Conservation (phyloP, 768 basidiomycete genomes). For the Basidioascus undulatus region DNA sequence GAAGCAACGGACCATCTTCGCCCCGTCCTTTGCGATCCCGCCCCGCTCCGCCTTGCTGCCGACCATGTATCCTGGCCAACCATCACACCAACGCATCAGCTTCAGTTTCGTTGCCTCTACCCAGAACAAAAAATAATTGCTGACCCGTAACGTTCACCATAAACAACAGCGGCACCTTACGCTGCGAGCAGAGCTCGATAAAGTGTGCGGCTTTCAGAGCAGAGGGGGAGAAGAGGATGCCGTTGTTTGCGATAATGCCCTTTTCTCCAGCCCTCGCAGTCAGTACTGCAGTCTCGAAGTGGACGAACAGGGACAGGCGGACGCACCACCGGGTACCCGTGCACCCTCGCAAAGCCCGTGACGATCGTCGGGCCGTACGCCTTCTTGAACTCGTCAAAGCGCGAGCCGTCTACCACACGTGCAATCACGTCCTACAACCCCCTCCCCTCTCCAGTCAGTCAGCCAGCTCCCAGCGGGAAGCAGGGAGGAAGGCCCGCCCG, state of each 20-base stretch:
- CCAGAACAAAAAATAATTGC: no score
- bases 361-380: conserved; percentile 80
- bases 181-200: conserved; percentile 78
- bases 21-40: conserved; percentile 78
- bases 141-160: conserved; percentile 79
- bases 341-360: conserved; percentile 28
- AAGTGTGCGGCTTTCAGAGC: conserved; percentile 88
- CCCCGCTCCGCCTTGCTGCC: conserved; percentile 84
- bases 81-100: no score
- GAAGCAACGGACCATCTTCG: conserved; percentile 67
- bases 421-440: conserved; percentile 90
- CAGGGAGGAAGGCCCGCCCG: no score
- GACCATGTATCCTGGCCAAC: conserved; percentile 61
- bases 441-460: no score
- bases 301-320: not conserved
- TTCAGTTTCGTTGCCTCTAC: no score
- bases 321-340: conserved; percentile 11
- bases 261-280: no score
- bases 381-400: conserved; percentile 85
- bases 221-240: conserved; percentile 79
- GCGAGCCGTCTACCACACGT: conserved; percentile 70
- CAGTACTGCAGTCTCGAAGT: not conserved
- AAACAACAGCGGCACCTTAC: conserved; percentile 70
- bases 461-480: no score
- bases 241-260: conserved; percentile 84